Evolutionary conservation across 179 eudicot species (phyloP).

Genomic region (Spinacia oleracea): DNA sequence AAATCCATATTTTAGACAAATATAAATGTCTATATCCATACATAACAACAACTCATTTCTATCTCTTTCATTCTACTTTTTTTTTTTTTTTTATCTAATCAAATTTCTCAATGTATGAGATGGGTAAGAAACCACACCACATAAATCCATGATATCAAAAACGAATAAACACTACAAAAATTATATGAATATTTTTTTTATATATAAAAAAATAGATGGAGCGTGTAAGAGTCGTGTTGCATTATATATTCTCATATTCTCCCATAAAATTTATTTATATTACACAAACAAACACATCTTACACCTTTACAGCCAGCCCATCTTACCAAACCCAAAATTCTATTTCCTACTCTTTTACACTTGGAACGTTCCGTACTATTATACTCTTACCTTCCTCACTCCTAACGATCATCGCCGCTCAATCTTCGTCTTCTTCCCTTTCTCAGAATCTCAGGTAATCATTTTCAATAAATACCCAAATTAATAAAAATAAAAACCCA

Average conservation of each 20-base stretch:
- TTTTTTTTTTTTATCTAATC: not conserved
- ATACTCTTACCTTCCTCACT: not conserved
- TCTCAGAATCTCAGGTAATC: constrained; percentile 22
- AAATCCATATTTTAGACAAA: not conserved
- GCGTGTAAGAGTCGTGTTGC: constrained; percentile 13
- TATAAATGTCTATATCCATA: not conserved
- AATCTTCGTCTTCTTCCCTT: not conserved
- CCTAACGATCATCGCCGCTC: constrained; percentile 21
- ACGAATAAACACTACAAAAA: too few relatives aligned
- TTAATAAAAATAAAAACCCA: not conserved
- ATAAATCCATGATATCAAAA: not conserved
- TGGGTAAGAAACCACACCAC: not conserved
- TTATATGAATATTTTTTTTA: too few relatives aligned
- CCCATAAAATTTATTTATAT: not conserved
- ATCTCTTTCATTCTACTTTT: too few relatives aligned
- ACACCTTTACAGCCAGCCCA: not conserved
- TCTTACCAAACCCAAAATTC: not conserved
- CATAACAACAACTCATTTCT: too few relatives aligned
- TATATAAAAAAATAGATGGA: not conserved
- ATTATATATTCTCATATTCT: not conserved
- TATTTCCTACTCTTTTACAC: not conserved
- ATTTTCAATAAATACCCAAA: too few relatives aligned
- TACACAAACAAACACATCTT: not conserved
- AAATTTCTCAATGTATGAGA: not conserved
- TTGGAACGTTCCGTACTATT: constrained; percentile 1